A percentile compares a stretch with the other conserved stretches of the same genome.
phyloP scores from a whole-genome alignment of 139 green algal species.

The Astrephomene gubernaculifera region DNA sequence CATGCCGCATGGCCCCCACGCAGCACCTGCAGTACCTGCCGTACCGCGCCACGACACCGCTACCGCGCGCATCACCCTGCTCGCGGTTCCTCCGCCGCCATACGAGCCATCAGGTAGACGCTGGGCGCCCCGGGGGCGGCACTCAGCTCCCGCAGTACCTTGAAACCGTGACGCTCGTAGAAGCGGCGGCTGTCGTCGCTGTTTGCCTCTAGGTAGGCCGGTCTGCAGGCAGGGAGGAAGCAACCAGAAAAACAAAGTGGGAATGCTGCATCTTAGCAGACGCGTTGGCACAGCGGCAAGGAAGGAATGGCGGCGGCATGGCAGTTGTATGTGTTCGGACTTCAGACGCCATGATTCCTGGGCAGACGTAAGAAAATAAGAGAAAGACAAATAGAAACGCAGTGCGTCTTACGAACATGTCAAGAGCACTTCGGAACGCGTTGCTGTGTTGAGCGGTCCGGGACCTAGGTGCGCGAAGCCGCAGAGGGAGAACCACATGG shows the following conservation, averaged over 20 bases:
- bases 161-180: conserved; percentile 22
- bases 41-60: too few relatives aligned
- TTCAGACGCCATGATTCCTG: not conserved
- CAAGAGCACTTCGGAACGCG: not conserved
- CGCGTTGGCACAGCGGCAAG: not conserved
- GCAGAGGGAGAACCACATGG: too few relatives aligned
- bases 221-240: not conserved
- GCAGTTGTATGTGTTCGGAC: not conserved
- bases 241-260: not conserved
- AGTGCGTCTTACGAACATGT: not conserved
- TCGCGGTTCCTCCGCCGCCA: not conserved
- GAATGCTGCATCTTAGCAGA: not conserved
- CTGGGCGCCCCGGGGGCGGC: not conserved
- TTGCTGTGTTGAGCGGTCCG: not conserved
- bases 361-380: not conserved
- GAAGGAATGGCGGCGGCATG: not conserved
- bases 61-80: not conserved
- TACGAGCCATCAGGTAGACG: not conserved
- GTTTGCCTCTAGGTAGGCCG: conserved; percentile 19
- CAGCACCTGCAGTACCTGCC: too few relatives aligned
- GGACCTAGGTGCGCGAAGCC: not conserved
- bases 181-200: not conserved
- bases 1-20: too few relatives aligned
- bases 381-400: not conserved
- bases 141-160: not conserved